phyloP scores from a whole-genome alignment of 306 rosid genomes.

The Vigna hirtella region DNA sequence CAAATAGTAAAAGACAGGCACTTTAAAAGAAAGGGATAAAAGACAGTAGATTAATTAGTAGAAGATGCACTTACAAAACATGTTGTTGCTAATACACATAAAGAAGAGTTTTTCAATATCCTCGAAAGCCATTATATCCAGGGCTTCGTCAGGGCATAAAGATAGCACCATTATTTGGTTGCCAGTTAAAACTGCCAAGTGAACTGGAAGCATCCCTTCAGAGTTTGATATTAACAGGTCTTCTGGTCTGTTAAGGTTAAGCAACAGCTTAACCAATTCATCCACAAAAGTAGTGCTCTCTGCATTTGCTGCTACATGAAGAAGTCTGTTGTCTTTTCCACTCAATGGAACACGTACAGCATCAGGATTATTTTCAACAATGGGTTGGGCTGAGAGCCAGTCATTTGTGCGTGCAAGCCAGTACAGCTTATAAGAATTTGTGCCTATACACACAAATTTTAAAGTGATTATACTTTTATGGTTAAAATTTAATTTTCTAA shows the following conservation, averaged over 20 bases:
- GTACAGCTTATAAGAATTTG: too few species aligned
- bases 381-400: too few species aligned
- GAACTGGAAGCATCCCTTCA: too few species aligned
- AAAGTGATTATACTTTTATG: too few species aligned
- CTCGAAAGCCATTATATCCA: not conserved
- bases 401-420: too few species aligned
- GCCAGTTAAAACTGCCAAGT: slow-evolving; percentile 9
- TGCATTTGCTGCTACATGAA: slow-evolving; percentile 16
- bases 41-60: too few species aligned
- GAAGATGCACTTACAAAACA: not conserved
- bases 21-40: too few species aligned
- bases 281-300: not conserved
- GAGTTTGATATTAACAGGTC: not conserved
- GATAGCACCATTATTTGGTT: not conserved
- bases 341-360: not conserved
- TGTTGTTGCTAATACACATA: not conserved
- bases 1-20: too few species aligned
- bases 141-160: not conserved
- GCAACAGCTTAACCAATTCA: not conserved
- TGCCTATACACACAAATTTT: too few species aligned
- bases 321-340: not conserved
- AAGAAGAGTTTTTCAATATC: not conserved
- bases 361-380: too few species aligned
- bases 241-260: not conserved
- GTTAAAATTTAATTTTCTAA: too few species aligned